Base-by-base conservation (phyloP, 2,329 filamentous ascomycete genomes). In the Endocalyx cinctus region DNA sequence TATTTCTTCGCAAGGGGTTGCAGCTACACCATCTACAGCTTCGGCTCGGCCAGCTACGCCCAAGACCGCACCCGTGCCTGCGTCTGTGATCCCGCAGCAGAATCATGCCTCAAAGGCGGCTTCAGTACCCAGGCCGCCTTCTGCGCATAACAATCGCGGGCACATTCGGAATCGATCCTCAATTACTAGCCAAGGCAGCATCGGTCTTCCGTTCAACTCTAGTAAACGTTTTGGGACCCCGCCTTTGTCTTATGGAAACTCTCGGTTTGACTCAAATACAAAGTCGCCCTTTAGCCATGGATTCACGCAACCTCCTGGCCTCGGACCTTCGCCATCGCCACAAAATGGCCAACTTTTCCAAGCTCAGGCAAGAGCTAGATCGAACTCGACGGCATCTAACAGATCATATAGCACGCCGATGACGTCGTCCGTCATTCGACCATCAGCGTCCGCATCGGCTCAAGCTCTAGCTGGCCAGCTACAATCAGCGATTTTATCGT, bases 351-450 rank as follows among this genome's bases (percentile, higher is more conserved):
- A 53, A 33, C 39, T 53, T 13, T 58, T 58, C 42, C 53, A 58
- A 32, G 51, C 52, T 25, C 55, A 58, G 38, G 55, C 54, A 3
- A 47, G 54, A 34, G 53, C 50, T 33, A 43, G 55, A 29, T 58
- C 55, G 20, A 48, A 46, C 31, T 58, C 55, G 10, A 35, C 51
- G 14, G 52, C 50, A 34, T 58, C 55, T 26, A 54, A 51, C 30
- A 47, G 51, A 29, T 57, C 55, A 5, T 50, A 52, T 15, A 53
- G 52, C 28, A 51, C 48, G n/a, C 54, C 55, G 5, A 58, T 58
- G 55, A 58, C 55, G 4, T 55, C 55, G 10, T 55, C 55, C 11
- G 53, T 49, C 7, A 58, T 62, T 44, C 55, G 60, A 46, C 55
- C 58, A 37, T 39, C 54, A 33, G 54, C 54, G 33, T 58, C 60